Conservation (phyloP, 352 stramenopile genomes). For the Pythium guiyangense region DNA sequence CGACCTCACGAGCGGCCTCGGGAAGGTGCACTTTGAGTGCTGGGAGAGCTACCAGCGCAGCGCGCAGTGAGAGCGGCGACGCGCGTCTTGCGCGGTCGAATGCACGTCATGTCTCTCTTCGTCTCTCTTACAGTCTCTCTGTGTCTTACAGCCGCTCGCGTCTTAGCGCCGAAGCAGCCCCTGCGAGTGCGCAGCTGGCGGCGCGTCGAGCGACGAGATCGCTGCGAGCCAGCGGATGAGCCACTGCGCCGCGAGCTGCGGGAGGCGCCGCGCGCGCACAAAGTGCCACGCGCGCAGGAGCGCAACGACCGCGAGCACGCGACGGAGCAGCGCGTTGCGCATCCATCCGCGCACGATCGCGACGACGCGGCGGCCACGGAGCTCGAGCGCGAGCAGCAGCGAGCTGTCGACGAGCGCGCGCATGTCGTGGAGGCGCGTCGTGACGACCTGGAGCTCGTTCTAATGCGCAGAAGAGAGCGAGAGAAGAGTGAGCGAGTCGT, state of each 20-base stretch:
- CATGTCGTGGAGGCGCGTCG: constrained; percentile 34
- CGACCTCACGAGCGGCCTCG: constrained; percentile 62
- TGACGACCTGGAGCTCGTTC: constrained; percentile 50
- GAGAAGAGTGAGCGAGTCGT: neutral
- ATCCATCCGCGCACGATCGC: constrained; percentile 38
- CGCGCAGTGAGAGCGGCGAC: neutral
- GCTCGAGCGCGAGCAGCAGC: constrained; percentile 35
- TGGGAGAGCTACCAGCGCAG: constrained; percentile 66
- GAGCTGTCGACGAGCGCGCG: constrained; percentile 31
- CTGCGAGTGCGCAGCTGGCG: constrained; percentile 3
- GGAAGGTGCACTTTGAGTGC: constrained; percentile 87
- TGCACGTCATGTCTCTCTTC: neutral
- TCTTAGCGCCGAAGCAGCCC: constrained; percentile 7
- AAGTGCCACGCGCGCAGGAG: constrained; percentile 22
- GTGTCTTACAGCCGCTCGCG: too few relatives aligned
- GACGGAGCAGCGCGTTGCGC: constrained; percentile 41
- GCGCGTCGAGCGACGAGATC: constrained; percentile 44
- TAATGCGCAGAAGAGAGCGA: constrained; percentile 5
- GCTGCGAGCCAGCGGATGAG: constrained; percentile 57
- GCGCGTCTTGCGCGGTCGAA: neutral
- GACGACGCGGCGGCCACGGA: constrained; percentile 26
- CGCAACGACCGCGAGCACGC: constrained; percentile 46
- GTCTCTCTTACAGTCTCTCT: neutral
- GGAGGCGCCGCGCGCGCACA: constrained; percentile 26
- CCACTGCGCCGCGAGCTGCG: constrained; percentile 52